A percentile compares a stretch with the other conserved stretches of the same genome.
phyloP scores from a whole-genome alignment of 148 eudicot genomes.

The Nyssa sinensis region DNA sequence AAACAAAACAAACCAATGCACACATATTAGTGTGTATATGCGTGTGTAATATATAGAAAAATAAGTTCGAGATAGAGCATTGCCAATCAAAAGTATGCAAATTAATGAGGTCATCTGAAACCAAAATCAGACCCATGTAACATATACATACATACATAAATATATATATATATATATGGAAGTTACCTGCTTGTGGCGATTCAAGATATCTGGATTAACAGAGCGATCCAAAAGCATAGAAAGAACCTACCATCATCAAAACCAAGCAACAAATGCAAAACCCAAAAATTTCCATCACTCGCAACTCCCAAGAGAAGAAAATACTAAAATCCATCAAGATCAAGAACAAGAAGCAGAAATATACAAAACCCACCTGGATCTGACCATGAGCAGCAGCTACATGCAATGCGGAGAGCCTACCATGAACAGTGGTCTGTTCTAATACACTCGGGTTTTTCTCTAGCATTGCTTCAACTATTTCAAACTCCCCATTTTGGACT shows the following conservation, averaged over 20 bases:
- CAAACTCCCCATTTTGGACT: conserved; percentile 26
- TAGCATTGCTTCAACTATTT: conserved; percentile 11
- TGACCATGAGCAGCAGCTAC: conserved; percentile 29
- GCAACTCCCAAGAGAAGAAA: not conserved
- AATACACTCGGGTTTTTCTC: conserved; percentile 17
- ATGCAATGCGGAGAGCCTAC: conserved; percentile 23
- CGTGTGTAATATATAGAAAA: too few species aligned
- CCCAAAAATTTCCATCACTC: not conserved
- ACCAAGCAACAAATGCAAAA: not conserved
- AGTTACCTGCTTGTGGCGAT: conserved; percentile 33
- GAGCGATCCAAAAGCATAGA: conserved; percentile 31
- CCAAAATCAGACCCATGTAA: too few species aligned
- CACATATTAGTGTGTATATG: not conserved
- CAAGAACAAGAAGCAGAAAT: not conserved
- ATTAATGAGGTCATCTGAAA: not conserved
- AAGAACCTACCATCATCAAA: conserved; percentile 21
- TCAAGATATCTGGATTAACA: conserved; percentile 25
- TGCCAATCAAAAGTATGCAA: conserved; percentile 4
- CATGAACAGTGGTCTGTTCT: conserved; percentile 10
- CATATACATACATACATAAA: too few species aligned
- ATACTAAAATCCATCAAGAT: not conserved
- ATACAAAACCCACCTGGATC: conserved; percentile 25
- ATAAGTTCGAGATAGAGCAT: not conserved
- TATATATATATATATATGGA: too few species aligned
- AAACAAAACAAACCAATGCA: not conserved